phyloP scores from a whole-genome alignment of 2,329 filamentous ascomycete genomes.

The Colletotrichum chlorophyti region DNA sequence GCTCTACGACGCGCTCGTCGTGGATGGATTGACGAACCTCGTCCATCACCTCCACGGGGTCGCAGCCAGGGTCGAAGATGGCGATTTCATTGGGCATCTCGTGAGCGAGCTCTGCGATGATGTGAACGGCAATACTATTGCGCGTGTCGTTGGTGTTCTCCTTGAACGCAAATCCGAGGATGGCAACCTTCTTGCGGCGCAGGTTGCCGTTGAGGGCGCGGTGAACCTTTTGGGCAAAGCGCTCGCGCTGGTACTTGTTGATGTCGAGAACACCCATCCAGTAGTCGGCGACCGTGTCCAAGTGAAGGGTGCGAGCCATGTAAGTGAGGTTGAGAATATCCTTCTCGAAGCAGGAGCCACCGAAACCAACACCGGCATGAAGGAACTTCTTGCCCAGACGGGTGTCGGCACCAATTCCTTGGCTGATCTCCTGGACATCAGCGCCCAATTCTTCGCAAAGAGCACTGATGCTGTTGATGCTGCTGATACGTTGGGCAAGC shows the following conservation, averaged over 20 bases:
- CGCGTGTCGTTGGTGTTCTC: slow-evolving; percentile 79
- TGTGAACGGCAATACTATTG: slow-evolving; percentile 72
- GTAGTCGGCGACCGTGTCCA: slow-evolving; percentile 76
- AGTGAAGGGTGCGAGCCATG: slow-evolving; percentile 72
- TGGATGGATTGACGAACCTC: slow-evolving; percentile 57
- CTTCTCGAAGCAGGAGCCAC: slow-evolving; percentile 83
- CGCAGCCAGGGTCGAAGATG: slow-evolving; percentile 72
- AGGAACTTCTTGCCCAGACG: slow-evolving; percentile 78
- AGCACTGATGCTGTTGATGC: slow-evolving; percentile 82
- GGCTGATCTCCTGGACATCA: slow-evolving; percentile 75
- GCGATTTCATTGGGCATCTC: slow-evolving; percentile 70
- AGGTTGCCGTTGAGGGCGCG: slow-evolving; percentile 73
- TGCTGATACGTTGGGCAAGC: slow-evolving; percentile 80
- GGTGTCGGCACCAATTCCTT: slow-evolving; percentile 71
- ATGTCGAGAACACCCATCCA: slow-evolving; percentile 78
- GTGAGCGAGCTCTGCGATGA: slow-evolving; percentile 69
- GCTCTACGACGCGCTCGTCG: slow-evolving; percentile 62
- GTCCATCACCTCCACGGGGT: slow-evolving; percentile 54
- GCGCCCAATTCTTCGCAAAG: slow-evolving; percentile 80
- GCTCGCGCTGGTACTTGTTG: slow-evolving; percentile 76
- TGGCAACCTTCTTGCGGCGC: slow-evolving; percentile 71
- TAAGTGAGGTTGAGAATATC: slow-evolving; percentile 78
- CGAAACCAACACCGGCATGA: slow-evolving; percentile 78
- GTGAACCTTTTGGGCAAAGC: slow-evolving; percentile 72
- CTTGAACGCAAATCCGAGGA: slow-evolving; percentile 82